Base-by-base conservation (phyloP, 2,329 filamentous ascomycete genomes). In the Chaetomium globosum region DNA sequence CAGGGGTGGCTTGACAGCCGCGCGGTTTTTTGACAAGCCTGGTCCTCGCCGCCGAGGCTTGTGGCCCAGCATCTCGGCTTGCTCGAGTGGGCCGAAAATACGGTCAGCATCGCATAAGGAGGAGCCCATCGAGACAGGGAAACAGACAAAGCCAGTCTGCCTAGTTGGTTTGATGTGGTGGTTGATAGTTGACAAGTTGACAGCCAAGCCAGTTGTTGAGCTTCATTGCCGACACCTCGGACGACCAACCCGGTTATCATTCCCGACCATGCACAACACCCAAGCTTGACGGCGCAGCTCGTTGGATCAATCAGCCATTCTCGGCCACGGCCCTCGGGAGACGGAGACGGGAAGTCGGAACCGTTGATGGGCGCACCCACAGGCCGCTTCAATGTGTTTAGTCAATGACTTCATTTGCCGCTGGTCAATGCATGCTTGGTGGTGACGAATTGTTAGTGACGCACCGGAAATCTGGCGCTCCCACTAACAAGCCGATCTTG, bases 331-430 rank as follows among this genome's bases (percentile, higher is more conserved):
- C 12, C 31, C 28, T 57, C 46, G 39, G 16, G 39, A 19, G 39
- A 43, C 16, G 5, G 23, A 26, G 61, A 59, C 70, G 72, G 63
- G 70, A 72, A 39, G 52, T 72, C 30, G 64, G 64, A 31, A 64
- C 39, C 63, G 56, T 51, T 28, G 58, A 16, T 43, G 39, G 39
- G 16, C 7, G 16, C 39, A 16, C 52, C 43, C 49, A 57, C 64
- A 65, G 68, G 69, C 67, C 67, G 65, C 68, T 64, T 59, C 57
- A 2, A 36, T 26, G 26, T 12, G n/a, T 21, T 66, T 43, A 57
- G 49, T 28, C 67, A 54, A 70, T 69, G 69, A 71, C 70, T 69
- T 70, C 70, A 71, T 68, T 65, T 56, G 54, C 56, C 31, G n/a
- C 30, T 63, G 61, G 55, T 59, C 52, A 59, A 60, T 64, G 62